Evolutionary conservation across 176 grass and related monocot genomes (phyloP), one percentile per base, ranked within the genome.

Genomic region (Puya raimondii): DNA sequence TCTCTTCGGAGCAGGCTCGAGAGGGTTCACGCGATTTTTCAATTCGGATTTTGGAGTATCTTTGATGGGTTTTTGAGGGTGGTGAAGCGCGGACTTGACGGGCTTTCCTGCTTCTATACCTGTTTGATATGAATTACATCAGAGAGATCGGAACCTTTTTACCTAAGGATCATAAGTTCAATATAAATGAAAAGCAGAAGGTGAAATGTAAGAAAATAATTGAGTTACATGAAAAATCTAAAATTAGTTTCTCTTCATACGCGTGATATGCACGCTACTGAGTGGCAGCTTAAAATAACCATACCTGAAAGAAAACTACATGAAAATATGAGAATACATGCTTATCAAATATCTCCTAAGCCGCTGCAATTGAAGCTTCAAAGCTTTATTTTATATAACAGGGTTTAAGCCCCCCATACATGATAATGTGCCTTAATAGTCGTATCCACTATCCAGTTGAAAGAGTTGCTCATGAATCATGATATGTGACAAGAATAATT

Each of bases 71-170:
- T 79, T 84, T 18, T 50, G 47, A 49, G 74, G 70, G 64, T 18
- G 20, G 71, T 79, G 81, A 11, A 50, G 18, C 12, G 14, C 10
- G 11, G 48, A 16, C 78, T 81, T 91, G 47, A 47, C 64, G 2
- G 48, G 72, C 63, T 70, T 81, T 17, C 78, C 84, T 33, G 26
- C 50, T 76, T 80, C 81, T 26, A 42, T n/a, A 70, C 75, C 88
- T 91, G 78, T 9, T 63, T 15, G 25, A 59, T 57, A 11, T 11
- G 21, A 66, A 49, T 49, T 74, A 49, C 63, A 79, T 53, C 12
- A 75, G 1, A 65, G 51, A 51, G 23, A 76, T 23, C 29, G 1
- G 14, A 59, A 52, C 23, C 12, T 49, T 9, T 48, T 50, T 1
- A 13, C 9, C 12, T 9, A 61, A 72, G 59, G 13, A 0, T 50